Evolutionary conservation across 1,284 basidiomycete species (phyloP), one percentile per base, ranked within the genome.

Genomic region (Naganishia sp.): DNA sequence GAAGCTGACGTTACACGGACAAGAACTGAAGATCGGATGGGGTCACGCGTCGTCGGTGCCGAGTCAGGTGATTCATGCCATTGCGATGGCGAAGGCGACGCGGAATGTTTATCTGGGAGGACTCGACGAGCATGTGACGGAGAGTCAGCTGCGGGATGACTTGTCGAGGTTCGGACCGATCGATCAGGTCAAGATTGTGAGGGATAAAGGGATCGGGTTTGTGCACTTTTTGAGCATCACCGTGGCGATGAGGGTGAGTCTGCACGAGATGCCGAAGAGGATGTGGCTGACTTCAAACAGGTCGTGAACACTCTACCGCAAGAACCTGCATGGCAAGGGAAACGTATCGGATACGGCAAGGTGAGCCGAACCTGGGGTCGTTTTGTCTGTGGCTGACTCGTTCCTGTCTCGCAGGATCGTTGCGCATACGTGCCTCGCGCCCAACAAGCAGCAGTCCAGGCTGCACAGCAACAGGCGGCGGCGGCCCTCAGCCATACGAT

Each of bases 161-260:
- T 82, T 82, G 60, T 87, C 86, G 74, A 84, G 89, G 48, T 97
- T 94, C 74, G 94, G 94, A n/a, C 83, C 94, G 50, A 96, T 97
- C 75, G 94, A 97, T 80, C 94, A 96, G 78, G 92, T 97, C 77
- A 97, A 97, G 85, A 95, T 96, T 75, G 94, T 96, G 48, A 83
- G 92, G 69, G 94, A 97, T 83, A 96, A 96, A 85, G 94, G 94
- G 75, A 96, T 96, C 70, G 94, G 92, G 7, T 97, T 97, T 77
- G 90, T 97, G 46, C 94, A 97, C 80, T 97, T 96, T 83, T 82
- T 96, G 74, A 92, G 89, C 78, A 95, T 97, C 77, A 86, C 88
- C 15, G 87, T 90, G 46, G 94, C 94, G 39, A 94, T 90, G 72
- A 95, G 95, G 88, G 92, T 91, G 68, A 59, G 78, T 70, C 25